Percentiles rank a stretch among this genome's conserved stretches.
phyloP scores from a whole-genome alignment of 148 eudicot species.

The Heliamphora exappendiculata region DNA sequence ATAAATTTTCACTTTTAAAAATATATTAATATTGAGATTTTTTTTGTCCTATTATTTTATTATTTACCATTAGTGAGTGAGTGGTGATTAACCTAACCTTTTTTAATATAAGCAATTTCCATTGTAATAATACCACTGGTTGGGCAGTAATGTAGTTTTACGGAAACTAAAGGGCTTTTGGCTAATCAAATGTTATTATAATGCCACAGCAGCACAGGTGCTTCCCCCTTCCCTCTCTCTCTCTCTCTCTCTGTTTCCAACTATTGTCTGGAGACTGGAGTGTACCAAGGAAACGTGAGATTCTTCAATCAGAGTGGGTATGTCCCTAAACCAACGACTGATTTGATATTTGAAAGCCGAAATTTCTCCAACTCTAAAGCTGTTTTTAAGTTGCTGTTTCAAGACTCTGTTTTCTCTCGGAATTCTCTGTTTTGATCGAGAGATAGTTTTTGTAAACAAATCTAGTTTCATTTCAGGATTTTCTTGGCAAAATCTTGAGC shows the following conservation, averaged over 20 bases:
- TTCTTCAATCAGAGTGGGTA: slow-evolving; percentile 10
- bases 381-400: background rate
- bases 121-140: no score
- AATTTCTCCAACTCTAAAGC: background rate
- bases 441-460: background rate
- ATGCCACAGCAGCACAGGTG: background rate
- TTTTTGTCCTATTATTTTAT: no score
- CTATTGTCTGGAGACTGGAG: background rate
- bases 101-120: no score
- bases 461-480: background rate
- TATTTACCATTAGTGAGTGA: no score
- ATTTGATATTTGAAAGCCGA: background rate
- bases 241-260: background rate
- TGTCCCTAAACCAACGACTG: background rate
- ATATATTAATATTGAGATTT: no score
- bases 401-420: background rate
- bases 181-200: background rate
- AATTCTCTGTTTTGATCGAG: background rate
- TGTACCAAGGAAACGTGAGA: background rate
- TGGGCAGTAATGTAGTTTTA: background rate
- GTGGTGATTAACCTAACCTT: no score
- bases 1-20: no score
- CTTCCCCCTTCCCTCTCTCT: background rate
- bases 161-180: background rate
- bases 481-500: background rate